Evolutionary conservation across 2,329 filamentous ascomycete species (phyloP).

Genomic region (Lasiodiplodia citricola): DNA sequence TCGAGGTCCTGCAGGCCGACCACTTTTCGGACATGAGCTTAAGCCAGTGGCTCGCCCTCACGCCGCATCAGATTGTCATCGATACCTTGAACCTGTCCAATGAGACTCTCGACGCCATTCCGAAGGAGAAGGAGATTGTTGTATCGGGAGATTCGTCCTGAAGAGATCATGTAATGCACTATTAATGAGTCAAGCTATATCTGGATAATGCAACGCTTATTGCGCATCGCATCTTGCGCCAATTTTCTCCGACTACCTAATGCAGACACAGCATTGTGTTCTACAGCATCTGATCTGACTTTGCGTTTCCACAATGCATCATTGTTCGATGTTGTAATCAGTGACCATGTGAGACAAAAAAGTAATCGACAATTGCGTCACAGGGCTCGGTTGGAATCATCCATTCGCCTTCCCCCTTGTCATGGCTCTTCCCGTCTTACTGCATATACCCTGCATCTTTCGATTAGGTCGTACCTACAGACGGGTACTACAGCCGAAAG

Average conservation of each 20-base stretch:
- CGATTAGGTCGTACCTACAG: background rate
- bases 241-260: no score
- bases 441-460: background rate
- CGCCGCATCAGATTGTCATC: conserved; percentile 62
- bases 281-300: background rate
- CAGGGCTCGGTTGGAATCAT: background rate
- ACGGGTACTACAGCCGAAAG: no score
- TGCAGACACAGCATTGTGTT: background rate
- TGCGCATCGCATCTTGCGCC: no score
- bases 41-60: conserved; percentile 46
- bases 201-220: background rate
- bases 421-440: background rate
- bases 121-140: conserved; percentile 48
- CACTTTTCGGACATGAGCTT: conserved; percentile 26
- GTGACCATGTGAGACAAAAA: background rate
- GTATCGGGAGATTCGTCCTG: background rate
- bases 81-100: conserved; percentile 59
- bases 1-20: conserved; percentile 30
- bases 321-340: background rate
- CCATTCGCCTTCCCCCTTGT: background rate
- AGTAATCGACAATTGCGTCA: background rate
- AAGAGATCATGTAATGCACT: background rate
- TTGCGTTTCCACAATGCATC: background rate
- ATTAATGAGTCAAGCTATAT: background rate
- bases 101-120: conserved; percentile 46